A percentile compares a stretch with the other conserved stretches of the same genome.
Evolutionary conservation across 2,329 filamentous ascomycete species (phyloP).

Genomic region (Pezicula rhizophila): DNA sequence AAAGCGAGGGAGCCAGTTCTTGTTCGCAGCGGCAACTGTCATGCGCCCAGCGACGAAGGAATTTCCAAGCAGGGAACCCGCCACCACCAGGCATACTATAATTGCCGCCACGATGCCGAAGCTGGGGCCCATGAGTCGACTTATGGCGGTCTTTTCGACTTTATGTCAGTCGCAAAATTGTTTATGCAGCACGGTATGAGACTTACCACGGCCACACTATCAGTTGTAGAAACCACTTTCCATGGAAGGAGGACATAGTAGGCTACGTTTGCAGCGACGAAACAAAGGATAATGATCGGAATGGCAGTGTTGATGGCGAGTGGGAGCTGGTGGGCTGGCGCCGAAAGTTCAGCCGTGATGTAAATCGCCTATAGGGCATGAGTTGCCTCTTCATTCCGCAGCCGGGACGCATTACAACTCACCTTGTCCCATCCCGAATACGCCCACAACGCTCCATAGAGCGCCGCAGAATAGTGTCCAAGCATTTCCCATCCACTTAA

Average conservation of each 20-base stretch:
- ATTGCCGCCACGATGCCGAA: constrained; percentile 49
- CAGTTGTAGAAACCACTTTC: constrained; percentile 49
- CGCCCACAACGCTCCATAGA: constrained; percentile 58
- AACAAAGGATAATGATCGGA: constrained; percentile 52
- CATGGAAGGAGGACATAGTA: constrained; percentile 60
- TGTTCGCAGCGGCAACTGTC: constrained; percentile 51
- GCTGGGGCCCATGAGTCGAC: constrained; percentile 44
- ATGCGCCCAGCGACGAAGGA: constrained; percentile 57
- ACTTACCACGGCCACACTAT: constrained; percentile 57
- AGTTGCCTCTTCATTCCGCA: constrained; percentile 2
- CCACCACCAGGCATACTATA: constrained; percentile 54
- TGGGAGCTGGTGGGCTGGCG: constrained; percentile 48
- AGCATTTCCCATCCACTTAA: constrained; percentile 52
- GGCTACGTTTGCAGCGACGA: constrained; percentile 52
- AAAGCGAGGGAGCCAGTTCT: constrained; percentile 41
- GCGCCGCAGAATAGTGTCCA: constrained; percentile 52
- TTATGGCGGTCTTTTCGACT: constrained; percentile 44
- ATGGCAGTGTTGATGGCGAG: constrained; percentile 56
- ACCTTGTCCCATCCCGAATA: constrained; percentile 64
- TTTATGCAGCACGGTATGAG: neutral
- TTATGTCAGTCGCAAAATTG: neutral
- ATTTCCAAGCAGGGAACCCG: constrained; percentile 56
- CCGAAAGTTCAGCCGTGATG: constrained; percentile 45
- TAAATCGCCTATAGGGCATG: constrained; percentile 42
- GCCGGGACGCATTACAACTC: constrained; percentile 18